phyloP scores from a whole-genome alignment of 208 protist species.

The Perkinsela sp. region DNA sequence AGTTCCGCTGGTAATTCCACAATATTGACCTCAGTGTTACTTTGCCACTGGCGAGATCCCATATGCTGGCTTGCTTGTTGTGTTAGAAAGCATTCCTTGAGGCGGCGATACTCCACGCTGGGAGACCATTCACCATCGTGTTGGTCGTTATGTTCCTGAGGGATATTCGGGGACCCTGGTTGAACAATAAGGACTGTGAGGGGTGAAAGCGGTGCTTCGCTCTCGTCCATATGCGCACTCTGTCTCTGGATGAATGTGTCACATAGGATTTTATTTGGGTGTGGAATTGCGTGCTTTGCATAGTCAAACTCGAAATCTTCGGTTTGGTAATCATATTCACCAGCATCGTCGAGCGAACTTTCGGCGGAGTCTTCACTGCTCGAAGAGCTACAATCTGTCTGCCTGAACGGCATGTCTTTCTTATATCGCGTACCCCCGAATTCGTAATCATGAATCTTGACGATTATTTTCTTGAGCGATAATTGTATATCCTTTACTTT shows the following conservation, averaged over 20 bases:
- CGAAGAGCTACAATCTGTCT: conserved; percentile 20
- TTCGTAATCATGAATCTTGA: conserved; percentile 62
- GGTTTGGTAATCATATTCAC: conserved; percentile 55
- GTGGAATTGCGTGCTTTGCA: conserved; percentile 9
- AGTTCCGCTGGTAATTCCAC: background rate
- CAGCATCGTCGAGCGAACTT: conserved; percentile 11
- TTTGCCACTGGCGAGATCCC: background rate
- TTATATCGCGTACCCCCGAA: conserved; percentile 64
- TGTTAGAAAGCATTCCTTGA: background rate
- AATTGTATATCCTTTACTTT: conserved; percentile 26
- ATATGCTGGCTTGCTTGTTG: no score
- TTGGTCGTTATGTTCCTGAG: background rate
- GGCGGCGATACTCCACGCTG: background rate
- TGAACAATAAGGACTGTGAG: background rate
- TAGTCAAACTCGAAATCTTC: conserved; percentile 37
- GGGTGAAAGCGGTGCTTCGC: background rate
- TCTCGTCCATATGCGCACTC: background rate
- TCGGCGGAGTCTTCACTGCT: conserved; percentile 25
- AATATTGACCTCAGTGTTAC: background rate
- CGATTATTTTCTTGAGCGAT: conserved; percentile 42
- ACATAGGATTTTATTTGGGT: conserved; percentile 13
- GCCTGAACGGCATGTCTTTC: conserved; percentile 43
- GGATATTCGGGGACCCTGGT: background rate
- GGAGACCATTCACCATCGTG: background rate
- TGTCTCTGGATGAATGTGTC: background rate